phyloP scores from a whole-genome alignment of 495 filamentous ascomycete genomes.

The Bacidia rubella region DNA sequence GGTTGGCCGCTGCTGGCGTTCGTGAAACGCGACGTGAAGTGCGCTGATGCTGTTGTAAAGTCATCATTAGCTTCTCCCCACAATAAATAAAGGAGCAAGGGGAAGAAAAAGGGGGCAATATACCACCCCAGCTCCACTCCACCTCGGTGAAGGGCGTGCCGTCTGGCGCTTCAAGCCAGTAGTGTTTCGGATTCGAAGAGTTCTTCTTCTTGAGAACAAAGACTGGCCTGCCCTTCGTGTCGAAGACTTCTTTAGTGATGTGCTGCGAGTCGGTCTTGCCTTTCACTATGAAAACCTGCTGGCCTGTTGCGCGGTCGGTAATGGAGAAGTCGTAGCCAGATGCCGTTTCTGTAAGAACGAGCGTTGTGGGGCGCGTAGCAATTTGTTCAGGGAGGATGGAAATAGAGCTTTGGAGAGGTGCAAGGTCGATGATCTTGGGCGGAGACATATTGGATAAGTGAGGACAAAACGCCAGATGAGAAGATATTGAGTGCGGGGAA shows the following conservation, averaged over 20 bases:
- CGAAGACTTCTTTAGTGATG: background rate
- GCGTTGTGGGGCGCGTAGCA: background rate
- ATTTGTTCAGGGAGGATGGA: background rate
- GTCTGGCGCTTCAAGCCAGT: background rate
- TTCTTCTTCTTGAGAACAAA: background rate
- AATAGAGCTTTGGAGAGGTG: background rate
- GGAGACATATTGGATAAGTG: background rate
- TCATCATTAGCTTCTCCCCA: too few species aligned
- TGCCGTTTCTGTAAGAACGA: constrained; percentile 1
- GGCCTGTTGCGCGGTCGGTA: background rate
- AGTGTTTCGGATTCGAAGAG: background rate
- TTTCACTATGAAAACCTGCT: background rate
- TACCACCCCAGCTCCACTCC: background rate
- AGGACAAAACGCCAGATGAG: too few species aligned
- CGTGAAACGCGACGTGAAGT: background rate
- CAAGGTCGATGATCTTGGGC: background rate
- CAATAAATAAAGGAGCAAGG: background rate
- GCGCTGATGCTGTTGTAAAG: constrained; percentile 1
- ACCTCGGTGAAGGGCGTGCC: background rate
- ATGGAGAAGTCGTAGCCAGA: constrained; percentile 3
- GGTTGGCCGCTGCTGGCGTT: background rate
- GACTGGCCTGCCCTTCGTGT: background rate
- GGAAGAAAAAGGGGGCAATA: background rate
- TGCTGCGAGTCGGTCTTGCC: background rate
- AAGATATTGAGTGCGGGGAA: too few species aligned